phyloP scores from a whole-genome alignment of 106 monocot genomes.

The Allium fistulosum region DNA sequence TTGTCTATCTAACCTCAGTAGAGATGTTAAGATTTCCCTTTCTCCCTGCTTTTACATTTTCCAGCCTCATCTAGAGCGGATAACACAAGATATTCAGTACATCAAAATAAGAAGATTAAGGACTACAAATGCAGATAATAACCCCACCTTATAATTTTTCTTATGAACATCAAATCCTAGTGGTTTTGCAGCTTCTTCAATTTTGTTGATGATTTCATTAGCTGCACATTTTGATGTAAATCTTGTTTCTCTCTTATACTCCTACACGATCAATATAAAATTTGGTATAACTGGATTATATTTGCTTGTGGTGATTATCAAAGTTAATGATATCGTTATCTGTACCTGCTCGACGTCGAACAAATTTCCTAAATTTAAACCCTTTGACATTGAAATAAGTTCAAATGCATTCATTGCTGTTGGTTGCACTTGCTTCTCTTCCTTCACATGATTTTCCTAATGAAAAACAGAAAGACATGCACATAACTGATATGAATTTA shows the following conservation, averaged over 20 bases:
- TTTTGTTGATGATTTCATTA: constrained; percentile 83
- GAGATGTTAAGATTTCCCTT: constrained; percentile 92
- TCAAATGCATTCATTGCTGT: constrained; percentile 84
- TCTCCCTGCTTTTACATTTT: constrained; percentile 90
- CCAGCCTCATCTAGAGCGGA: constrained; percentile 66
- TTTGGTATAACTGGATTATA: too few species aligned
- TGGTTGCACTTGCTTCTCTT: constrained; percentile 55
- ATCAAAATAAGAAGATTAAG: too few species aligned
- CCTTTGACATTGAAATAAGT: constrained; percentile 80
- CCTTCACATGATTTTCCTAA: constrained; percentile 57
- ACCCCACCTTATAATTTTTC: constrained; percentile 83
- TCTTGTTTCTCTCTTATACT: constrained; percentile 89
- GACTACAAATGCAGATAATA: not conserved
- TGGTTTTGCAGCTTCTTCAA: constrained; percentile 93
- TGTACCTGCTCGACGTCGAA: constrained; percentile 64
- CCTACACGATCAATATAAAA: constrained; percentile 20
- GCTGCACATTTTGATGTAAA: constrained; percentile 87
- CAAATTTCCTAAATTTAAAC: constrained; percentile 76
- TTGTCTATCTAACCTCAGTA: constrained; percentile 50
- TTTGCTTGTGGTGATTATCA: too few species aligned
- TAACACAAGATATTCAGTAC: not conserved
- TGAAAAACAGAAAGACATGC: not conserved
- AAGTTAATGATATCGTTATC: too few species aligned
- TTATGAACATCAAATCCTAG: constrained; percentile 92
- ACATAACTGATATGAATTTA: not conserved